Conservation (phyloP, 257 asterid species). For the Solanum infundibuliforme region DNA sequence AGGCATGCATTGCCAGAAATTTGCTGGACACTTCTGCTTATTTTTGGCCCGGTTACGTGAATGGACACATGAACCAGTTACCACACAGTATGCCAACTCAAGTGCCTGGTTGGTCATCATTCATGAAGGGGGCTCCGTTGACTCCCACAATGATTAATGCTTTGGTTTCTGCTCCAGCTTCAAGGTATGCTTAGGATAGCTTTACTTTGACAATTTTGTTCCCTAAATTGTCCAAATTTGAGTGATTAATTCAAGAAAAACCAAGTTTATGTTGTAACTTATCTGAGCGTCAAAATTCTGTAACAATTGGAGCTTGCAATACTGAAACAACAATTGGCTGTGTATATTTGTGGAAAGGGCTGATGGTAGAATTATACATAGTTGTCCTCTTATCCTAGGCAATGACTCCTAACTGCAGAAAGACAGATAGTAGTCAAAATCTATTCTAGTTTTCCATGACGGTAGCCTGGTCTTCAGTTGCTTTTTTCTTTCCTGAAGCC, state of each 20-base stretch:
- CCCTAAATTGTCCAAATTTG: neutral
- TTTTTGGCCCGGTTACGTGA: constrained; percentile 86
- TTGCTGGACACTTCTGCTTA: constrained; percentile 87
- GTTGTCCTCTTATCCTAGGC: neutral
- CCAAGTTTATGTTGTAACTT: neutral
- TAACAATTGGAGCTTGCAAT: neutral
- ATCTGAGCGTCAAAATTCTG: neutral
- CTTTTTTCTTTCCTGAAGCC: constrained; percentile 19
- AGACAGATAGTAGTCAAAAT: neutral
- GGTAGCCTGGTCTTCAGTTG: constrained; percentile 19
- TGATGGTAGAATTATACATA: neutral
- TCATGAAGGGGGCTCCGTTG: constrained; percentile 77
- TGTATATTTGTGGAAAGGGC: neutral
- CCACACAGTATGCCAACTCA: constrained; percentile 63
- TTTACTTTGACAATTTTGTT: neutral
- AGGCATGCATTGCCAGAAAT: constrained; percentile 83
- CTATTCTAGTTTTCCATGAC: neutral
- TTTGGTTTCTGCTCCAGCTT: constrained; percentile 78
- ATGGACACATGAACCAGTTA: constrained; percentile 49
- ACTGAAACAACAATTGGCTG: neutral
- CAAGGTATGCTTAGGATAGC: constrained; percentile 50
- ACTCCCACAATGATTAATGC: constrained; percentile 54
- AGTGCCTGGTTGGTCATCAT: constrained; percentile 76
- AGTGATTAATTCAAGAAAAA: neutral
- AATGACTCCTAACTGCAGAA: neutral